Evolutionary conservation across 495 filamentous ascomycete species (phyloP).

Genomic region (Hyaloscypha variabilis): DNA sequence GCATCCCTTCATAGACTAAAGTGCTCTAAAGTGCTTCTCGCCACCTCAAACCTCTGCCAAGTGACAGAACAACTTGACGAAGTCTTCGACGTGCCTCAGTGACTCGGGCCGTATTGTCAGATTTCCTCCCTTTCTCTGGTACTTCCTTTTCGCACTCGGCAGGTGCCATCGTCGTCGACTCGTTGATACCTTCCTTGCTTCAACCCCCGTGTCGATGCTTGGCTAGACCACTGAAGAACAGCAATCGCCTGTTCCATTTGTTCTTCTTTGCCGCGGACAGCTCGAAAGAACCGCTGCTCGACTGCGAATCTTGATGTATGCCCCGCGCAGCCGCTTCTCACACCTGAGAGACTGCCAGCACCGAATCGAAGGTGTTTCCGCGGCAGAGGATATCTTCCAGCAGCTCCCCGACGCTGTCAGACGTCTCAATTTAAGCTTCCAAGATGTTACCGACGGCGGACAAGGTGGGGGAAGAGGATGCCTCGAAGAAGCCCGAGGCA

Average conservation of each 20-base stretch:
- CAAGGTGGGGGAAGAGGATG: neutral
- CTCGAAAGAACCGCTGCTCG: neutral
- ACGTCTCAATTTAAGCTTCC: neutral
- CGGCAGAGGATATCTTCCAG: neutral
- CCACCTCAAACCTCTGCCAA: neutral
- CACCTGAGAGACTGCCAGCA: neutral
- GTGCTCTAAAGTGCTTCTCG: neutral
- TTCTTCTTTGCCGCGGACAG: neutral
- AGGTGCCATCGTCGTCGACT: neutral
- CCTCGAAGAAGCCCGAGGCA: neutral
- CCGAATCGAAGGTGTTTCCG: neutral
- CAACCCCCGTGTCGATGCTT: neutral
- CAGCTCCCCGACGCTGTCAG: neutral
- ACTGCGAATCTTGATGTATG: conserved; percentile 6
- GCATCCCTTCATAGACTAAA: neutral
- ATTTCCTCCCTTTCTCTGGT: neutral
- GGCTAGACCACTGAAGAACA: neutral
- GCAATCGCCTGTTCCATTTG: neutral
- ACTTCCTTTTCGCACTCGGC: neutral
- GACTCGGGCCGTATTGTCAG: neutral
- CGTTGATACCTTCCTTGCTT: neutral
- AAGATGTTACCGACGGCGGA: neutral
- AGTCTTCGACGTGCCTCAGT: neutral
- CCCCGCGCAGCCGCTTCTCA: neutral
- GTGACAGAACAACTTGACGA: neutral